Evolutionary conservation across 495 filamentous ascomycete genomes (phyloP), one percentile per base, ranked within the genome.

Genomic region (Bathelium albidoporum): DNA sequence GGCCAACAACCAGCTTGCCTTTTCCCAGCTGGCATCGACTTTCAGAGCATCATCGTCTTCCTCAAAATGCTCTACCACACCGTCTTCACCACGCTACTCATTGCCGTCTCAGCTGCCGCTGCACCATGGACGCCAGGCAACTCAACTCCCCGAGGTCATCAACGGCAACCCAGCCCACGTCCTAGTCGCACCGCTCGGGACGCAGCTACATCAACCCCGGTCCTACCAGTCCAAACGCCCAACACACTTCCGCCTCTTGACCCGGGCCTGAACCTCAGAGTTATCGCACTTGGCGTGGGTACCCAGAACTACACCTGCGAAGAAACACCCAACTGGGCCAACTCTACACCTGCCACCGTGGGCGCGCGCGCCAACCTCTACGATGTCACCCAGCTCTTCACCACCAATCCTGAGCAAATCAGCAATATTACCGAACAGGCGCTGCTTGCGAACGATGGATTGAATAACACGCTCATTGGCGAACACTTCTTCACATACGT

Each of bases 241-340:
- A 55, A 55, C 49, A 55, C 49, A 26, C 24, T 55, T 26, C 49
- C 49, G 2, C 20, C 24, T 55, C 49, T 55, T 24, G 26, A n/a
- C 4, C 9, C 20, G 5, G 24, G 7, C 49, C 24, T 63, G 12
- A 65, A 58, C 18, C 67, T 71, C 58, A 63, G 45, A 39, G 53
- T 62, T 61, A 41, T 68, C 62, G 63, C 55, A 14, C 65, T 71
- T 62, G 69, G 69, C 41, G 31, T 69, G 16, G 69, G 69, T 45
- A 65, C 58, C 10, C 69, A 71, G 45, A 71, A 71, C 69, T 71
- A 71, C 68, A 71, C 68, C 62, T 71, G 69, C 58, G 20, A 24
- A 45, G 18, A 12, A 45, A 55, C 62, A 18, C n/a, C 59, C 36
- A 41, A 20, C 26, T 12, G 2, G 2, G 9, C 64, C 41, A 32